Percentiles rank a stretch among this genome's conserved stretches.
These are phyloP conservation scores for Scenedesmus sp. DNA, from an alignment of 163 green algal genomes.

Conservation along the genomic window DNA sequence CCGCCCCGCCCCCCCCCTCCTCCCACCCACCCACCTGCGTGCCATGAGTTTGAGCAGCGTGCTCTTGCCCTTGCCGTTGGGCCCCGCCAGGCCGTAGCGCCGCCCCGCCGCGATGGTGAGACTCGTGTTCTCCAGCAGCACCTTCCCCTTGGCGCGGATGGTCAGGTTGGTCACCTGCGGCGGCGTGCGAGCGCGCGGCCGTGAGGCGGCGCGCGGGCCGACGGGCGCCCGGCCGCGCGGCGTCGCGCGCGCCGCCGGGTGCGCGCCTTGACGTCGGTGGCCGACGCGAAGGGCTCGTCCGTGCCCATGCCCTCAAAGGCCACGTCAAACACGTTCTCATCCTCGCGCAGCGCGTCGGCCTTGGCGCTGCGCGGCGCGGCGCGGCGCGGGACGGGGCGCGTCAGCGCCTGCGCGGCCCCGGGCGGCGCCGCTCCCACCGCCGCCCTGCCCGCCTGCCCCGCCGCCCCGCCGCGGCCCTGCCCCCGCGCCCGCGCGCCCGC, in stretches of 20 bases:
- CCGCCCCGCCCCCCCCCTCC: too few species aligned
- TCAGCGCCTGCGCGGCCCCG: neutral
- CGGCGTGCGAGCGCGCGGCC: too few species aligned
- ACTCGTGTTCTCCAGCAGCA: conserved; percentile 94
- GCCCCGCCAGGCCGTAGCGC: conserved; percentile 95
- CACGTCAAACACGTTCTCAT: conserved; percentile 99
- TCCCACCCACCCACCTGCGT: too few species aligned
- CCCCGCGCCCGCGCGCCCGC: conserved; percentile 15
- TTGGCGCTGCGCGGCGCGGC: conserved; percentile 63
- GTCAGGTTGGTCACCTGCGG: conserved; percentile 87
- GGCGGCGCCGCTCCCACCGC: neutral
- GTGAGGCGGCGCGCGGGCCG: too few species aligned
- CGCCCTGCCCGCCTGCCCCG: neutral
- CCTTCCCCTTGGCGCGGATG: conserved; percentile 97
- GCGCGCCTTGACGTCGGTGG: conserved; percentile 95
- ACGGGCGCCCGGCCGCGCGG: too few species aligned
- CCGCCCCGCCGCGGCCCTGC: neutral
- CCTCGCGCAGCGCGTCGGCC: conserved; percentile 89
- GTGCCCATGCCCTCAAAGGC: conserved; percentile 79
- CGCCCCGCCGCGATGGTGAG: conserved; percentile 89
- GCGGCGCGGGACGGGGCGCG: neutral
- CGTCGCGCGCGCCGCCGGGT: neutral
- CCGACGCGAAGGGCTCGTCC: conserved; percentile 69
- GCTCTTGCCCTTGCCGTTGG: conserved; percentile 99
- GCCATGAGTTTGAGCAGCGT: conserved; percentile 97